A percentile compares a stretch with the other conserved stretches of the same genome.
Conservation (phyloP, 2,329 filamentous ascomycete species). For the Lomentospora prolificans region DNA sequence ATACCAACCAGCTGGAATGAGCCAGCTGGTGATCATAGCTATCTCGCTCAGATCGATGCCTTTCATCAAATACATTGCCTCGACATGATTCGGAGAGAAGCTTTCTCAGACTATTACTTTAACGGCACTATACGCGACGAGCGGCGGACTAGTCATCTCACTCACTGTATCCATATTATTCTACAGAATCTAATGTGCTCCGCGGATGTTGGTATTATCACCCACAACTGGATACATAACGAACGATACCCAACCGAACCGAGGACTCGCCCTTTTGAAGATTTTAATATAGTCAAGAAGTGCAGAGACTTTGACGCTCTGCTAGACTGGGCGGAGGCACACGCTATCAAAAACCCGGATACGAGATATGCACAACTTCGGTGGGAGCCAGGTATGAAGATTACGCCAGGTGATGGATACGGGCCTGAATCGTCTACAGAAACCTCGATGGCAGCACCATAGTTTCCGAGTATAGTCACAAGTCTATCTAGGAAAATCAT, state of each 20-base stretch:
- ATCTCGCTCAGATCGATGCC: conserved; percentile 22
- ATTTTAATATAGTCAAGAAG: conserved; percentile 14
- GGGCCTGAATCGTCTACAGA: neutral
- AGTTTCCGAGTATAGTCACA: too few species aligned
- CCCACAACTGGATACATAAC: conserved; percentile 11
- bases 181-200: conserved; percentile 14
- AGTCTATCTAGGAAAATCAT: too few species aligned
- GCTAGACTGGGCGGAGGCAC: conserved; percentile 11
- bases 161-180: conserved; percentile 13
- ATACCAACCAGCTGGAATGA: conserved; percentile 16
- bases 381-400: neutral
- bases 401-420: neutral
- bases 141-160: conserved; percentile 9
- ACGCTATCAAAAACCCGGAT: neutral
- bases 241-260: conserved; percentile 6
- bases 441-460: neutral
- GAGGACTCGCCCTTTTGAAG: conserved; percentile 10
- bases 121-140: conserved; percentile 3
- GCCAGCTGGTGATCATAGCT: conserved; percentile 20
- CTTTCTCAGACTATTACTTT: conserved; percentile 9
- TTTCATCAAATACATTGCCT: conserved; percentile 17
- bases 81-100: conserved; percentile 12
- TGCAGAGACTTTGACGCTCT: conserved; percentile 14
- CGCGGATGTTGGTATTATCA: conserved; percentile 11
- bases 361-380: neutral